Evolutionary conservation across 2,329 filamentous ascomycete genomes (phyloP), one percentile per base, ranked within the genome.

Genomic region (Beauveria rudraprayagi): DNA sequence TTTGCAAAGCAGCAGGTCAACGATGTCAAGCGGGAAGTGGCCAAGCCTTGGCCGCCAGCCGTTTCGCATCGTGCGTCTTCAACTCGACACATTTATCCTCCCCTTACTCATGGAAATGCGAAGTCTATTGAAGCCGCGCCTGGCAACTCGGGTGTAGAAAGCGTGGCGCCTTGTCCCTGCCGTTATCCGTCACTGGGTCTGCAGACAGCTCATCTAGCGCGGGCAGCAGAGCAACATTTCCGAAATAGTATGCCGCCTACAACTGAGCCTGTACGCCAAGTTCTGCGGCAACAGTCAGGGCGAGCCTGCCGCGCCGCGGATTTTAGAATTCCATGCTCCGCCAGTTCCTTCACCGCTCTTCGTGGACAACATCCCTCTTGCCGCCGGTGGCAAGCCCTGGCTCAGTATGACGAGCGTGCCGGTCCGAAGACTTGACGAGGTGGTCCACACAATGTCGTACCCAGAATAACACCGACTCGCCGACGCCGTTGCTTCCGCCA

Each of bases 391-490:
- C 16, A 51, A 51, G 34, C 46, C 47, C 10, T 58, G 56, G 47
- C 56, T 58, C 10, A 58, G 44, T 17, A 58, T 58, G 56, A 51
- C 37, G 1, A 24, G 56, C 22, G 8, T 51, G 46, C 56, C 56
- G 1, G 56, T 46, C 24, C 56, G 11, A 11, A 46, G 56, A n/a
- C 19, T 58, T 2, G 53, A 61, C 73, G 61, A 64, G 65, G 44
- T 63, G 65, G 47, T 69, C 17, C 24, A 51, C 14, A 51, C 11
- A 44, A 58, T 58, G 46, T 41, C 47, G 4, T 58, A 58, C 17
- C 46, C 34, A 19, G 56, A 51, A 14, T 46, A 47, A 16, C 56
- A 58, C 24, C 47, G 43, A 24, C 56, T 58, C 3, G 56, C 46
- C 22, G 56, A 58, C 22, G 56, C 50, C 14, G 34, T 58, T 8